These are phyloP conservation scores for Mycena venus DNA, from an alignment of 768 basidiomycete species.

Conservation along the genomic window DNA sequence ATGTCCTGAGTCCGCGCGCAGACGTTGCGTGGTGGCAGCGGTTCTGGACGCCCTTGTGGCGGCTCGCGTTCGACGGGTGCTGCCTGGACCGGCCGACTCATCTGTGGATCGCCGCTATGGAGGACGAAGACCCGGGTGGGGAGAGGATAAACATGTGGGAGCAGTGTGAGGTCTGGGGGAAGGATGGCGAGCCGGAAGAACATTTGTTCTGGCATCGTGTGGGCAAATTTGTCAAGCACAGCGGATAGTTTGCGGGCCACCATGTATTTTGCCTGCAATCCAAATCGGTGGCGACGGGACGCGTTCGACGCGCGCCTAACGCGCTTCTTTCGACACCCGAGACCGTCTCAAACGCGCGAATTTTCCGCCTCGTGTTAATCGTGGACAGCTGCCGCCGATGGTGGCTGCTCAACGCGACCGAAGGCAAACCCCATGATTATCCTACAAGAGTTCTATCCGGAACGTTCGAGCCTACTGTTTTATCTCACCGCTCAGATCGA, in stretches of 20 bases:
- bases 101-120: conserved; percentile 57
- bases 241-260: neutral
- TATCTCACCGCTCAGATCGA: neutral
- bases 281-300: neutral
- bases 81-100: conserved; percentile 70
- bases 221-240: conserved; percentile 68
- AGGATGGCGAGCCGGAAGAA: conserved; percentile 68
- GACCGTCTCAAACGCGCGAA: neutral
- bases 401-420: neutral
- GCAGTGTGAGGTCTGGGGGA: conserved; percentile 59
- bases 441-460: neutral
- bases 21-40: conserved; percentile 81
- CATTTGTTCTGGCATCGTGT: conserved; percentile 70
- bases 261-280: neutral
- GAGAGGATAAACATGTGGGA: conserved; percentile 61
- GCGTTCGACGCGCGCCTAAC: neutral
- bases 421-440: neutral
- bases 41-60: conserved; percentile 82
- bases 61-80: conserved; percentile 71
- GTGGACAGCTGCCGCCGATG: neutral
- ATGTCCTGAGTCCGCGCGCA: conserved; percentile 65
- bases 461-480: neutral
- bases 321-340: neutral
- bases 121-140: conserved; percentile 35
- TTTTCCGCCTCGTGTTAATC: neutral